Conservation (phyloP, 257 asterid species). For the Lantana camara region DNA sequence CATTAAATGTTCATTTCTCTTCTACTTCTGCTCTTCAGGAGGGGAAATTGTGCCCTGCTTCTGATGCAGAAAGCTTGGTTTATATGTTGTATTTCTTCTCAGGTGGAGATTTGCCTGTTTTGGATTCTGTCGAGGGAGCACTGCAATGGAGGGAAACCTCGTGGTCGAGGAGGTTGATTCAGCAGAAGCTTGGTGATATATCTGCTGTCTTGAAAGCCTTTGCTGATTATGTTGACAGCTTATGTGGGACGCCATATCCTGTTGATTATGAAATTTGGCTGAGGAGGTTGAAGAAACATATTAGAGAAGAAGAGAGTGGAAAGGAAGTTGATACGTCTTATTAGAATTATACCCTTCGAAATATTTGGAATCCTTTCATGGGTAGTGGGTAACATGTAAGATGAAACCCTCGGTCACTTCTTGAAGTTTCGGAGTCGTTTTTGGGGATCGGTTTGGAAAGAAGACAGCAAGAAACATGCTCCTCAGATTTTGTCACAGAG, state of each 20-base stretch:
- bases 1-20: slow-evolving; percentile 85
- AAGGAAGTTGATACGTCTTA: slow-evolving; percentile 55
- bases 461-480: background rate
- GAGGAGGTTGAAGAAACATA: slow-evolving; percentile 58
- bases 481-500: background rate
- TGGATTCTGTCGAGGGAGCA: slow-evolving; percentile 98
- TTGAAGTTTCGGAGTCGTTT: background rate
- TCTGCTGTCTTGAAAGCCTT: slow-evolving; percentile 96
- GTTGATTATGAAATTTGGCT: slow-evolving; percentile 89
- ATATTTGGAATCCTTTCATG: background rate
- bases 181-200: slow-evolving; percentile 91
- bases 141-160: slow-evolving; percentile 89
- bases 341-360: slow-evolving; percentile 23
- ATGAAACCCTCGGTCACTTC: too few relatives aligned
- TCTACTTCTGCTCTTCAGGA: slow-evolving; percentile 97
- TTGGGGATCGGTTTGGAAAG: background rate
- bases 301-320: slow-evolving; percentile 62
- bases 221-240: slow-evolving; percentile 97
- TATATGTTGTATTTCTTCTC: slow-evolving; percentile 78
- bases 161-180: slow-evolving; percentile 97
- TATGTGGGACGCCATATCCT: slow-evolving; percentile 96
- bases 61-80: slow-evolving; percentile 95
- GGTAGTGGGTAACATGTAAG: background rate
- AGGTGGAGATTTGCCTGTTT: slow-evolving; percentile 76
- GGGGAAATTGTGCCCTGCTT: slow-evolving; percentile 90